Evolutionary conservation across 2,329 filamentous ascomycete genomes (phyloP).

Genomic region (Diaporthe citrichinensis): DNA sequence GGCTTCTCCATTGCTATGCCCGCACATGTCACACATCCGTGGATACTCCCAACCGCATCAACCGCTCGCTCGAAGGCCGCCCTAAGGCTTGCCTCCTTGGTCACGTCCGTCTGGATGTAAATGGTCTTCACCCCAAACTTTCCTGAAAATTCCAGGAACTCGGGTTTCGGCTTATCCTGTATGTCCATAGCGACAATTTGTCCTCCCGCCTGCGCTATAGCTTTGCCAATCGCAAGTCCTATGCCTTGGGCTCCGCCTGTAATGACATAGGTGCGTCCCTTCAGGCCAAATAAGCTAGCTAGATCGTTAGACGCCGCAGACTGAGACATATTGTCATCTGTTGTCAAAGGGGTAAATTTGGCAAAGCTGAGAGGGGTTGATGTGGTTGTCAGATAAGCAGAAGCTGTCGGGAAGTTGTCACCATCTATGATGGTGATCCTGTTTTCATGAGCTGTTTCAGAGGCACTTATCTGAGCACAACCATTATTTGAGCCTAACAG

Average conservation of each 20-base stretch:
- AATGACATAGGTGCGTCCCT: neutral
- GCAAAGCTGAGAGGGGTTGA: no score
- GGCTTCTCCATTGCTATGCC: neutral
- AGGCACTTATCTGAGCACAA: no score
- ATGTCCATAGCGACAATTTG: neutral
- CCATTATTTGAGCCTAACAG: no score
- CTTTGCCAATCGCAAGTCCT: neutral
- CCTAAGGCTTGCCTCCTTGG: neutral
- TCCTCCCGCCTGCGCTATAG: neutral
- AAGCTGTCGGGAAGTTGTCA: no score
- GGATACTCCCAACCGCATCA: neutral
- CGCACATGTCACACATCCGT: neutral
- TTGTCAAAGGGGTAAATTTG: no score
- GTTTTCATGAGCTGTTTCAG: no score
- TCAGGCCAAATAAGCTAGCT: neutral
- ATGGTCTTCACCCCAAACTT: neutral
- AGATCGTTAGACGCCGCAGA: neutral
- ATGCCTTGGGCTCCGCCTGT: neutral
- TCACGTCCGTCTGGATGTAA: neutral
- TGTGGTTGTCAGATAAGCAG: no score
- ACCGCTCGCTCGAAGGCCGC: neutral
- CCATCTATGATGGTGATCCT: no score
- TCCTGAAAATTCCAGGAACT: neutral
- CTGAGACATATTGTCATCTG: neutral
- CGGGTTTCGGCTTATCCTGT: neutral